These are phyloP conservation scores for Buxus sempervirens DNA, from an alignment of 164 flowering plant species.

Conservation along the genomic window DNA sequence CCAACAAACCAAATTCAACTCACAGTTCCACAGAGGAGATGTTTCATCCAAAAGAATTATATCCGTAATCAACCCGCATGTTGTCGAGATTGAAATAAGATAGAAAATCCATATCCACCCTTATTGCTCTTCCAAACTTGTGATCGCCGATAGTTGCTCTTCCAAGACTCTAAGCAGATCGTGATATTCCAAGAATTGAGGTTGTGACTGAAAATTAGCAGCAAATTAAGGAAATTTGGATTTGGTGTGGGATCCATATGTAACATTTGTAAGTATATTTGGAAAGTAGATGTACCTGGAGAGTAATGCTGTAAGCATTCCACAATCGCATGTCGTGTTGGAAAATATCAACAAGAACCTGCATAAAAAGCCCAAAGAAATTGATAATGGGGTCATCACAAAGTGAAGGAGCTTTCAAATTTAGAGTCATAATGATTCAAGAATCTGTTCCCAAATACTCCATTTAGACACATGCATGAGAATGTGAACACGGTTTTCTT, in stretches of 20 bases:
- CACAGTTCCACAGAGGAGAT: not conserved
- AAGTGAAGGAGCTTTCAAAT: not conserved
- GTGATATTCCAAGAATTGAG: conserved; percentile 64
- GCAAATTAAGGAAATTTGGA: not conserved
- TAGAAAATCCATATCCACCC: not conserved
- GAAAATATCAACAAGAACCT: conserved; percentile 93
- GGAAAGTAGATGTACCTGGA: conserved; percentile 53
- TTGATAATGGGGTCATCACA: not conserved
- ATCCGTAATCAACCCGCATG: not conserved
- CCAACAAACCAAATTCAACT: not conserved
- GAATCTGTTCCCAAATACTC: not conserved
- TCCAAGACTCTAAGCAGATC: conserved; percentile 77
- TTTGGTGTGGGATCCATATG: not conserved
- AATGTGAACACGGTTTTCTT: not conserved
- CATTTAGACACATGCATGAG: not conserved
- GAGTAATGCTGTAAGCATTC: conserved; percentile 76
- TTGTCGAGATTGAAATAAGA: conserved; percentile 1
- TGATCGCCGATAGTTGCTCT: conserved; percentile 53
- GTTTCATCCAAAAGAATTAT: not conserved
- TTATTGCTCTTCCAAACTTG: conserved; percentile 22
- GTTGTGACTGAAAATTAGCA: conserved; percentile 50
- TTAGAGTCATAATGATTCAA: not conserved
- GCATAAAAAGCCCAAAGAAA: conserved; percentile 3
- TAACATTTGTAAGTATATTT: not conserved
- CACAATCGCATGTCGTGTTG: conserved; percentile 78